Percentiles rank a stretch among this genome's conserved stretches.
These are phyloP conservation scores for Balakata baccata DNA, from an alignment of 345 rosid species.

Conservation along the genomic window DNA sequence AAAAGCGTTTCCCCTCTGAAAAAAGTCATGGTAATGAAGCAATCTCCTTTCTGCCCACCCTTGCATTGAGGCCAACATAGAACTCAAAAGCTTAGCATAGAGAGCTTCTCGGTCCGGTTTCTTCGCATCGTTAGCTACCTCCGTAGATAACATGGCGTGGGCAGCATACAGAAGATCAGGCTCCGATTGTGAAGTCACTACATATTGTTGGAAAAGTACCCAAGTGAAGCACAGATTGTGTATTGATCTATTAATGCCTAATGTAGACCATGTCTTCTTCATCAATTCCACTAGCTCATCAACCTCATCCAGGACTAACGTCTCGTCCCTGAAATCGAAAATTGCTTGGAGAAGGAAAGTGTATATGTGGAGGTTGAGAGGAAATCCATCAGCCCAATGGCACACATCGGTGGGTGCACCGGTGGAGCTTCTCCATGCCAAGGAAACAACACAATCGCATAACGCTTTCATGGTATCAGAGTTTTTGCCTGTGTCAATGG, in stretches of 20 bases:
- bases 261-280: constrained; percentile 87
- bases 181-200: constrained; percentile 56
- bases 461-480: constrained; percentile 69
- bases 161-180: constrained; percentile 75
- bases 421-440: constrained; percentile 63
- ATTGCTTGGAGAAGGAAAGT: constrained; percentile 57
- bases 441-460: constrained; percentile 61
- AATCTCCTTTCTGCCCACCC: constrained; percentile 84
- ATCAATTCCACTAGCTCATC: constrained; percentile 83
- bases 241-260: constrained; percentile 62
- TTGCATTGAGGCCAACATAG: constrained; percentile 66
- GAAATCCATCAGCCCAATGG: constrained; percentile 96
- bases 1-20: constrained; percentile 54
- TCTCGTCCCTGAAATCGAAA: constrained; percentile 76
- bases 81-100: constrained; percentile 54
- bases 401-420: constrained; percentile 69
- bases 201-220: constrained; percentile 85
- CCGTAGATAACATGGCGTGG: constrained; percentile 58
- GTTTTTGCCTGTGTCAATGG: constrained; percentile 61
- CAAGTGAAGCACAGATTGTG: constrained; percentile 83
- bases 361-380: constrained; percentile 72
- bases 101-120: constrained; percentile 58
- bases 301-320: constrained; percentile 76
- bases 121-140: constrained; percentile 74
- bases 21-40: constrained; percentile 64